Conservation (phyloP, 139 green algal species). For the Chlorella sp. region DNA sequence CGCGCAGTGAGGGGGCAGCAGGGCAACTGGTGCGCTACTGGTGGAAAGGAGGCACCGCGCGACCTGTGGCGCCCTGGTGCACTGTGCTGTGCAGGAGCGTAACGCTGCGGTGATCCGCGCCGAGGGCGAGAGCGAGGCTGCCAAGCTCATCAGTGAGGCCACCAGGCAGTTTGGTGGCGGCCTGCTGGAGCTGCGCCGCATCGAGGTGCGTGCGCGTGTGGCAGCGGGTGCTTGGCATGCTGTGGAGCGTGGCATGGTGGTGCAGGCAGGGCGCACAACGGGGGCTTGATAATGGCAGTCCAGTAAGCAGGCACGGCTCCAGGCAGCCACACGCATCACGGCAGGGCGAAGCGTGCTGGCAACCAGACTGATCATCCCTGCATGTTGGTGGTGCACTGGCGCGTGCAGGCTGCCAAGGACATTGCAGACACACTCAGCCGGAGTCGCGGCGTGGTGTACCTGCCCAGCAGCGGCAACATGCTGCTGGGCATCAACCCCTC, state of each 20-base stretch:
- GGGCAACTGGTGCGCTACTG: too few relatives aligned
- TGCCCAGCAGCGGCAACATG: constrained; percentile 86
- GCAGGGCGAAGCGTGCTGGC: not conserved
- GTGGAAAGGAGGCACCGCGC: too few relatives aligned
- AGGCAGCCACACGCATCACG: not conserved
- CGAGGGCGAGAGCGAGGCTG: constrained; percentile 91
- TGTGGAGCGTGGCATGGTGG: not conserved
- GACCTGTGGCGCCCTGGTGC: too few relatives aligned
- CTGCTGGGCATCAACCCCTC: constrained; percentile 67
- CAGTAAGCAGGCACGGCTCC: not conserved
- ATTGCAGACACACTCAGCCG: constrained; percentile 86
- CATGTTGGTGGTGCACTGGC: too few relatives aligned
- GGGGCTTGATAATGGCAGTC: not conserved
- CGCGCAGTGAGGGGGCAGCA: not conserved
- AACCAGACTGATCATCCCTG: not conserved
- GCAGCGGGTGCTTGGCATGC: not conserved
- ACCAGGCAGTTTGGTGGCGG: constrained; percentile 78
- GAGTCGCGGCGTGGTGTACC: constrained; percentile 92
- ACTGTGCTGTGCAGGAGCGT: constrained; percentile 82
- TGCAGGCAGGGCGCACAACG: not conserved
- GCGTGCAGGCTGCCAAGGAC: constrained; percentile 78
- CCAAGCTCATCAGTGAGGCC: constrained; percentile 93
- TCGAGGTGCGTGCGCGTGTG: constrained; percentile 59
- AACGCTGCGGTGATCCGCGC: constrained; percentile 89
- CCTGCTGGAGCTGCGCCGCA: constrained; percentile 94